Evolutionary conservation across 2,329 filamentous ascomycete species (phyloP).

Genomic region (Hymenotorrendiella dingleyae): DNA sequence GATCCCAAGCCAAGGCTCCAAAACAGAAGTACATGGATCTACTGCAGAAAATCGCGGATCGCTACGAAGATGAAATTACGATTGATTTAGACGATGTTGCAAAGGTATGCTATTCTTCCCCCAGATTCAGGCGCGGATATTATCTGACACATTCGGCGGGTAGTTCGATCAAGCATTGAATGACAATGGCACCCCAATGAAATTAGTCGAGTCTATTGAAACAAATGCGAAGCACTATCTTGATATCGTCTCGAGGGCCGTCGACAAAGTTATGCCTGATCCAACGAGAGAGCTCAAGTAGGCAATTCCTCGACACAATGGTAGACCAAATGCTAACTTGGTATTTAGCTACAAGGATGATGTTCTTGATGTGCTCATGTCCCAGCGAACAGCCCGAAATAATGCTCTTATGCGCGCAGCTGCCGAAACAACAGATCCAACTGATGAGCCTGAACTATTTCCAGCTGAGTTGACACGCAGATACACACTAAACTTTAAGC

Average conservation of each 20-base stretch:
- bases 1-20: conserved; percentile 47
- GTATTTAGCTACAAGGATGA: conserved; percentile 87
- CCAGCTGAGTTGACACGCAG: conserved; percentile 86
- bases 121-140: no score
- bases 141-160: conserved; percentile 5
- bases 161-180: conserved; percentile 68
- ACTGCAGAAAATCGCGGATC: conserved; percentile 81
- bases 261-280: conserved; percentile 79
- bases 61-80: conserved; percentile 67
- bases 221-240: conserved; percentile 93
- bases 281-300: conserved; percentile 73
- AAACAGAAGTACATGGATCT: conserved; percentile 85
- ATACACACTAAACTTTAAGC: conserved; percentile 96
- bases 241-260: conserved; percentile 80
- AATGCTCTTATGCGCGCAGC: conserved; percentile 64
- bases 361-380: conserved; percentile 94
- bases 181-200: conserved; percentile 48
- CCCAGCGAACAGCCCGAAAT: conserved; percentile 81
- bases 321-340: conserved; percentile 17
- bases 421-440: conserved; percentile 59
- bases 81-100: conserved; percentile 88
- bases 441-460: conserved; percentile 69
- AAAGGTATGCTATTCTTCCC: conserved; percentile 50
- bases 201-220: conserved; percentile 79
- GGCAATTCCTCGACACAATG: conserved; percentile 25